Conservation (phyloP, 2,329 filamentous ascomycete genomes). For the Helminthosporium solani region DNA sequence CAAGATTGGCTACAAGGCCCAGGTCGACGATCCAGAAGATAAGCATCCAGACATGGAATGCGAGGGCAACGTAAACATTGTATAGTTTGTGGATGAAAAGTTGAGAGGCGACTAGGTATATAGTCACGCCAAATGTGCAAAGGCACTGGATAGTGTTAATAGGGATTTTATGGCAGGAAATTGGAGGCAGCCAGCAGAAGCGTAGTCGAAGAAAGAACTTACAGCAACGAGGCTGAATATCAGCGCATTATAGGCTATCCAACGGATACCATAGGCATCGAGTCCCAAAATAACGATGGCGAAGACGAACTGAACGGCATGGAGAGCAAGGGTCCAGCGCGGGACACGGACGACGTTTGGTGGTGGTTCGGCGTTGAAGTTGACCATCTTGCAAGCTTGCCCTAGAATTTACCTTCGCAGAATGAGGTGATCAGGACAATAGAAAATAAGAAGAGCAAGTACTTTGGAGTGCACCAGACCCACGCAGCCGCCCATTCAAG, state of each 20-base stretch:
- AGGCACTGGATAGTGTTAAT: conserved; percentile 38
- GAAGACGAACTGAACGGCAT: conserved; percentile 40
- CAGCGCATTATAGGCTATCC: conserved; percentile 46
- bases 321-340: conserved; percentile 19
- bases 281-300: conserved; percentile 51
- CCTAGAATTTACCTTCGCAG: background rate
- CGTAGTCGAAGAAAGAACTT: background rate
- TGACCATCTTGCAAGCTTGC: conserved; percentile 1
- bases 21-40: conserved; percentile 54
- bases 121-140: conserved; percentile 47
- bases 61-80: conserved; percentile 57
- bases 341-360: conserved; percentile 9
- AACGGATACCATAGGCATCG: conserved; percentile 47
- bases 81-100: conserved; percentile 46
- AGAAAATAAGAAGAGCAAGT: background rate
- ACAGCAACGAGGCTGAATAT: conserved; percentile 19
- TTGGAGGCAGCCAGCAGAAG: too few species aligned
- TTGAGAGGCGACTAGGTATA: conserved; percentile 52
- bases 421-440: background rate
- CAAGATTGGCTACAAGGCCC: conserved; percentile 26
- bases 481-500: background rate
- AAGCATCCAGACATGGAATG: conserved; percentile 53
- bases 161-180: conserved; percentile 1
- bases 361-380: background rate
- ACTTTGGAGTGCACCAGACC: background rate